Evolutionary conservation across 2,329 filamentous ascomycete species (phyloP).

Genomic region (Zymoseptoria crescenta): DNA sequence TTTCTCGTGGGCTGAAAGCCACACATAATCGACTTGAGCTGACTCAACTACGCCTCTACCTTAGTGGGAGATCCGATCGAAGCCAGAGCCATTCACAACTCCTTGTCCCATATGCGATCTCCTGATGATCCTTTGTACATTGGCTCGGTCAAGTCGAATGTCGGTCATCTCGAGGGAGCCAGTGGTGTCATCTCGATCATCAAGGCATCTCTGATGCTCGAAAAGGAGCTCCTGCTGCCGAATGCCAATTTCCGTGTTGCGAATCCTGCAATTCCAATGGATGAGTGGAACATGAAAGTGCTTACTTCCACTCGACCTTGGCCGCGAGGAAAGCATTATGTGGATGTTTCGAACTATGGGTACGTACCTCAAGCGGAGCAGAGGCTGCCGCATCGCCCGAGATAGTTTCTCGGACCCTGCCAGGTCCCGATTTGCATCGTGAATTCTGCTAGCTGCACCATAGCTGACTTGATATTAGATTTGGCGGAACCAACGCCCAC

Average conservation of each 20-base stretch:
- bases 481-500: conserved; percentile 10
- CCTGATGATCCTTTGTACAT: conserved; percentile 8
- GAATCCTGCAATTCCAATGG: conserved; percentile 24
- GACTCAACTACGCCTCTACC: not conserved
- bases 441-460: not conserved
- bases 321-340: conserved; percentile 12
- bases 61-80: conserved; percentile 11
- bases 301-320: conserved; percentile 19
- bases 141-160: conserved; percentile 20
- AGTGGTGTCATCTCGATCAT: conserved; percentile 11
- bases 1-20: too few relatives aligned
- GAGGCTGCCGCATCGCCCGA: not conserved
- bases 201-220: conserved; percentile 17
- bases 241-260: conserved; percentile 18
- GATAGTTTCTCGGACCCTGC: too few relatives aligned
- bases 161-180: conserved; percentile 15
- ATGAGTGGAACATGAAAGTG: conserved; percentile 10
- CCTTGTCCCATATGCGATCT: not conserved
- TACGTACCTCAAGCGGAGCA: not conserved
- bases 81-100: conserved; percentile 3
- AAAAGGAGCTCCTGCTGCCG: conserved; percentile 20
- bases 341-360: conserved; percentile 43
- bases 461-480: not conserved
- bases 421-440: not conserved
- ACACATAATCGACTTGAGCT: not conserved